Evolutionary conservation across 225 moss, liverwort and hornwort species (phyloP).

Genomic region (Polytrichum commune): DNA sequence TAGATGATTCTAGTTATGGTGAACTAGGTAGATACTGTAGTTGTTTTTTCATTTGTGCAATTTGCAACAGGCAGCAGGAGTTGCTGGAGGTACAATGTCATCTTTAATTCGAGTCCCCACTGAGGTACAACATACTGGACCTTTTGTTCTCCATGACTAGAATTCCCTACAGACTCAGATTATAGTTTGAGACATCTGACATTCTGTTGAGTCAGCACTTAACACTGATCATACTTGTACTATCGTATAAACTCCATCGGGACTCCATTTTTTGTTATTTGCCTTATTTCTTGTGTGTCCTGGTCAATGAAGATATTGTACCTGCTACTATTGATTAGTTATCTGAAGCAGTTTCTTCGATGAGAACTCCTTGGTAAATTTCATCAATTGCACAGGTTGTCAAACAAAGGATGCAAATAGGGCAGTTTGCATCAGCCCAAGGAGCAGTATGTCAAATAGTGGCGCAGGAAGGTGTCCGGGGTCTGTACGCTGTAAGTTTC

Average conservation of each 20-base stretch:
- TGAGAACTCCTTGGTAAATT: background rate
- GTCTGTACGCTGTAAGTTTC: slow-evolving; percentile 74
- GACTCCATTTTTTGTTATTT: too few relatives aligned
- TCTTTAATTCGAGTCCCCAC: slow-evolving; percentile 84
- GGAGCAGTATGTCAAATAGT: slow-evolving; percentile 65
- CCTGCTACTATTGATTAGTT: too few relatives aligned
- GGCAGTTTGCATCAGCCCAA: slow-evolving; percentile 69
- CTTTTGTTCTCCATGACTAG: too few relatives aligned
- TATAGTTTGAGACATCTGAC: too few relatives aligned
- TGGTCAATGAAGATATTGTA: too few relatives aligned
- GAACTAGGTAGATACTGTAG: background rate
- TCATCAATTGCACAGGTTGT: slow-evolving; percentile 51
- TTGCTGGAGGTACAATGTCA: slow-evolving; percentile 62
- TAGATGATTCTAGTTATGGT: background rate
- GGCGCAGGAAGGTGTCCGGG: slow-evolving; percentile 58
- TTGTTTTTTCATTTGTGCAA: too few relatives aligned
- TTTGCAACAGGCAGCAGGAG: slow-evolving; percentile 55
- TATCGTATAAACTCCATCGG: too few relatives aligned
- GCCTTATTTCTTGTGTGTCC: too few relatives aligned
- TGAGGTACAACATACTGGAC: slow-evolving; percentile 40
- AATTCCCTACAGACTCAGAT: too few relatives aligned
- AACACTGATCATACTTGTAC: too few relatives aligned
- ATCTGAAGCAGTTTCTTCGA: too few relatives aligned
- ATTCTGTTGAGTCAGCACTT: too few relatives aligned
- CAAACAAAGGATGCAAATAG: slow-evolving; percentile 91